Evolutionary conservation across 1,139 yeast genomes (phyloP).

Genomic region (Yamadazyma dushanensis): DNA sequence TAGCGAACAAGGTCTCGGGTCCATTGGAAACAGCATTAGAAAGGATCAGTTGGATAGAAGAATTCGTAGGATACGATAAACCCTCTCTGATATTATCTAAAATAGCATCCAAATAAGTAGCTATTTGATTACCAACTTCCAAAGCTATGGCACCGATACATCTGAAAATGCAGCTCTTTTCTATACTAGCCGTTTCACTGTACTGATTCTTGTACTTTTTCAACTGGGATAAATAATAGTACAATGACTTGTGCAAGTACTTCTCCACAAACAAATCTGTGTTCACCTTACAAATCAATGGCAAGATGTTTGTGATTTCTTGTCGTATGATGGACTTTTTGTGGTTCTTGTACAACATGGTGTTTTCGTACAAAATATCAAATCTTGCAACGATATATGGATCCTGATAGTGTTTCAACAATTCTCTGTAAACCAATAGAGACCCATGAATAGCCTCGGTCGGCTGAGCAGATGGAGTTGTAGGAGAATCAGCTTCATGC

Average conservation of each 20-base stretch:
- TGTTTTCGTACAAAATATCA: slow-evolving; percentile 74
- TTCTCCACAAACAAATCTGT: slow-evolving; percentile 75
- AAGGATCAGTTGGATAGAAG: slow-evolving; percentile 43
- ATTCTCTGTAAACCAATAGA: slow-evolving; percentile 76
- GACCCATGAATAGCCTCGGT: slow-evolving; percentile 85
- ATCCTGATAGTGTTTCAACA: slow-evolving; percentile 70
- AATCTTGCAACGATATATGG: slow-evolving; percentile 50
- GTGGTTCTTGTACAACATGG: slow-evolving; percentile 75
- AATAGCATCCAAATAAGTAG: slow-evolving; percentile 85
- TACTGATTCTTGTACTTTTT: slow-evolving; percentile 60
- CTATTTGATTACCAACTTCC: slow-evolving; percentile 84
- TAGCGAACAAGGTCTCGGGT: slow-evolving; percentile 16
- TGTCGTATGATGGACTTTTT: slow-evolving; percentile 73
- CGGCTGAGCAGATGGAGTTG: slow-evolving; percentile 22
- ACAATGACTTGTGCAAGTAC: slow-evolving; percentile 77
- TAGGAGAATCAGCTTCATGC: slow-evolving; percentile 1
- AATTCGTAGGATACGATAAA: slow-evolving; percentile 47
- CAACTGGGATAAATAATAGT: slow-evolving; percentile 75
- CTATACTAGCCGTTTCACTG: slow-evolving; percentile 46
- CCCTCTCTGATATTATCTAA: slow-evolving; percentile 84
- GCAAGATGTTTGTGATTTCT: slow-evolving; percentile 80
- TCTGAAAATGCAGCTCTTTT: slow-evolving; percentile 73
- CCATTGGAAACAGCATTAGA: slow-evolving; percentile 40
- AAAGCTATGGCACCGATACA: slow-evolving; percentile 84
- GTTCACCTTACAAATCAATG: slow-evolving; percentile 78